A percentile compares a stretch with the other conserved stretches of the same genome.
Conservation (phyloP, 495 filamentous ascomycete genomes). For the Penicillium goetzii region DNA sequence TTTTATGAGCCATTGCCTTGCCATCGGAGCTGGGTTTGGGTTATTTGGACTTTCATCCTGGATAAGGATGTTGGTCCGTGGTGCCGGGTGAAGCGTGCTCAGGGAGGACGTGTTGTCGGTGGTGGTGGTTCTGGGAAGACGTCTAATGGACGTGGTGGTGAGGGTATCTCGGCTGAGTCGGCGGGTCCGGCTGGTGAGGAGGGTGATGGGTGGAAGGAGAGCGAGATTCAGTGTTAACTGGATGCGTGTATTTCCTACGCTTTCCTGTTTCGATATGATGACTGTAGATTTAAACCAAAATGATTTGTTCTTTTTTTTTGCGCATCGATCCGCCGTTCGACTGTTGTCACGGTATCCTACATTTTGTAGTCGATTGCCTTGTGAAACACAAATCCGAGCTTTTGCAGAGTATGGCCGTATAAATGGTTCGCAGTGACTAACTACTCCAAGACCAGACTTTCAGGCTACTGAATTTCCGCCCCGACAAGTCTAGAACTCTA, state of each 20-base stretch:
- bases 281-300: slow-evolving; percentile 11
- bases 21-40: slow-evolving; percentile 87
- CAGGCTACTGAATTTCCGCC: not conserved
- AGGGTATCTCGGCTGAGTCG: slow-evolving; percentile 47
- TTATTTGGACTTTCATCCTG: slow-evolving; percentile 93
- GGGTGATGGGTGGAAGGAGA: slow-evolving; percentile 55
- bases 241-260: not conserved
- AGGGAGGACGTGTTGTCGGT: slow-evolving; percentile 73
- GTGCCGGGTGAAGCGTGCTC: slow-evolving; percentile 89
- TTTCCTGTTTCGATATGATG: slow-evolving; percentile 8
- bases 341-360: no score
- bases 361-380: no score
- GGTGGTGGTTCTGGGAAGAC: slow-evolving; percentile 34
- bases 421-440: no score
- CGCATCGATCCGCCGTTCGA: no score
- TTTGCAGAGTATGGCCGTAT: no score
- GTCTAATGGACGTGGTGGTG: slow-evolving; percentile 45
- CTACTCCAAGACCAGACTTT: no score
- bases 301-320: not conserved
- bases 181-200: slow-evolving; percentile 44
- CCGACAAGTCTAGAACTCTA: not conserved
- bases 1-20: slow-evolving; percentile 89
- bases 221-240: slow-evolving; percentile 50
- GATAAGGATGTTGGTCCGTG: slow-evolving; percentile 86
- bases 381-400: no score